phyloP scores from a whole-genome alignment of 2,329 filamentous ascomycete genomes.

The Aphanocladium album region DNA sequence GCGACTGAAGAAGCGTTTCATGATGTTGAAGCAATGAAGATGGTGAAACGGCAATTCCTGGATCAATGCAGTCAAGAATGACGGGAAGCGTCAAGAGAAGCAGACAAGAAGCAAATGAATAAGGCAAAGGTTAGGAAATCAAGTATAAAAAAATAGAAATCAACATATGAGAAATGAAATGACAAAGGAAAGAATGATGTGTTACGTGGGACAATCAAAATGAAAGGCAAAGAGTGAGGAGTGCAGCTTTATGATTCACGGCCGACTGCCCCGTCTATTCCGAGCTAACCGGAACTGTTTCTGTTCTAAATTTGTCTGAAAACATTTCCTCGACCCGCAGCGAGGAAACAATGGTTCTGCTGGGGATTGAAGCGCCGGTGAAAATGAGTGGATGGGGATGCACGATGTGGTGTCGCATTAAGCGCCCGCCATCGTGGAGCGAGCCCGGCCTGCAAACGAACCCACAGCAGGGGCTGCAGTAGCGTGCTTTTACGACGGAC shows the following conservation, averaged over 20 bases:
- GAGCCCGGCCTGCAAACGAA: neutral
- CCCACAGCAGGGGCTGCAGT: neutral
- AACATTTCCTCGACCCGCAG: neutral
- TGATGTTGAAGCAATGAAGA: neutral
- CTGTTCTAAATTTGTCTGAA: neutral
- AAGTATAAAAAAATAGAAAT: neutral
- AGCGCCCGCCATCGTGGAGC: slow-evolving; percentile 3
- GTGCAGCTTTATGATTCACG: neutral
- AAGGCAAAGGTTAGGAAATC: neutral
- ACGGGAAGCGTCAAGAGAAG: neutral
- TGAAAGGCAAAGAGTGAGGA: neutral
- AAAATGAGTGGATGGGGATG: slow-evolving; percentile 6
- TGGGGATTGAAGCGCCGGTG: neutral
- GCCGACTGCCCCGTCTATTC: neutral
- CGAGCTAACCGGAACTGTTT: too few species aligned
- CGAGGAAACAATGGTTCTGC: neutral
- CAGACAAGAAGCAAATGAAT: neutral
- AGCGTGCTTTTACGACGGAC: neutral
- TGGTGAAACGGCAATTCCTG: too few species aligned
- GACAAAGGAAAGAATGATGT: slow-evolving; percentile 10
- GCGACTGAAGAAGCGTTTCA: neutral
- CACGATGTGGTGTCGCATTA: slow-evolving; percentile 4
- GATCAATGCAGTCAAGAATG: too few species aligned
- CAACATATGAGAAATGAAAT: neutral
- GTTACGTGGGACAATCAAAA: neutral